These are phyloP conservation scores for Lactifluus echinatus DNA, from an alignment of 768 basidiomycete species.

Conservation along the genomic window DNA sequence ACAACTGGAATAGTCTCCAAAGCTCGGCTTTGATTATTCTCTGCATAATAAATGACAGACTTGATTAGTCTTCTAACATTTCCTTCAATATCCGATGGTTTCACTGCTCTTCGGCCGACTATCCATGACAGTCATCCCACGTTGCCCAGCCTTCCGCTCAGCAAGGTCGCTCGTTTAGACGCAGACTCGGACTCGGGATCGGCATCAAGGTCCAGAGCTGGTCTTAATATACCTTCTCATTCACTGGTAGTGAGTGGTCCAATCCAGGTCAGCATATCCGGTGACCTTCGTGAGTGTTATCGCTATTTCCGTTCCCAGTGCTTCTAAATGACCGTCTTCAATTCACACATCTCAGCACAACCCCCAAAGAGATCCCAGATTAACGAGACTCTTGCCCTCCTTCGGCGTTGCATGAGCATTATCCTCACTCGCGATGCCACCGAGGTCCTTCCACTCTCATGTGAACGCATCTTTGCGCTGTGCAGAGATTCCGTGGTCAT, in stretches of 20 bases:
- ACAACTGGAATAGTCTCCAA: not conserved
- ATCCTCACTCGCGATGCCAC: slow-evolving; percentile 27
- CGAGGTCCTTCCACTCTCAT: slow-evolving; percentile 37
- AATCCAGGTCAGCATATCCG: slow-evolving; percentile 40
- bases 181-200: slow-evolving; percentile 61
- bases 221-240: slow-evolving; percentile 20
- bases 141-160: slow-evolving; percentile 46
- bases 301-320: not conserved
- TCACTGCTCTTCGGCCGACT: slow-evolving; percentile 36
- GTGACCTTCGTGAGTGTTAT: slow-evolving; percentile 28
- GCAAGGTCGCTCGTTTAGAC: slow-evolving; percentile 60
- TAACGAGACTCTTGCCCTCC: slow-evolving; percentile 26
- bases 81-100: slow-evolving; percentile 39
- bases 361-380: not conserved
- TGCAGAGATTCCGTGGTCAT: slow-evolving; percentile 49
- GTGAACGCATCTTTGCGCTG: slow-evolving; percentile 47
- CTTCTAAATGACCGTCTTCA: no score
- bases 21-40: not conserved
- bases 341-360: slow-evolving; percentile 16
- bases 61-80: slow-evolving; percentile 16
- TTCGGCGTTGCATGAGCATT: slow-evolving; percentile 32
- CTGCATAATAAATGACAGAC: slow-evolving; percentile 9
- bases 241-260: slow-evolving; percentile 27
- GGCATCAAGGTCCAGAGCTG: slow-evolving; percentile 42
- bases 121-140: slow-evolving; percentile 31